Conservation (phyloP, 2,329 filamentous ascomycete species). For the Fulvia fulva region DNA sequence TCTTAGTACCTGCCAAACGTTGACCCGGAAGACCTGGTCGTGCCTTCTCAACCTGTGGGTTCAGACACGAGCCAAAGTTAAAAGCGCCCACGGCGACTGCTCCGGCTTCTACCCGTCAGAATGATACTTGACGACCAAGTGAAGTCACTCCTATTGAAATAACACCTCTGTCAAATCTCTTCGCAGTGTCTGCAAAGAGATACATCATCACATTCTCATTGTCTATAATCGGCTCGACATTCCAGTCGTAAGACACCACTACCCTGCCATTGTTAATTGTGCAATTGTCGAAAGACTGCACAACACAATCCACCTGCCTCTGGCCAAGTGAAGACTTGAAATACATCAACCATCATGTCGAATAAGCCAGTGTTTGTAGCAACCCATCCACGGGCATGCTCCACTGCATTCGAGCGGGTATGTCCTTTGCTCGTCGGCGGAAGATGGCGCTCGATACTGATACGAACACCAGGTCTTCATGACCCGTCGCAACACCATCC, state of each 20-base stretch:
- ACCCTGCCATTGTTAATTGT: neutral
- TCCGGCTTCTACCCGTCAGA: neutral
- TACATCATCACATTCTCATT: conserved; percentile 2
- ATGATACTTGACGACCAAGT: neutral
- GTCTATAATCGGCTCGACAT: conserved; percentile 1
- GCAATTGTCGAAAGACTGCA: neutral
- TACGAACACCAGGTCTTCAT: conserved; percentile 76
- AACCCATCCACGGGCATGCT: conserved; percentile 92
- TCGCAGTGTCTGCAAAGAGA: neutral
- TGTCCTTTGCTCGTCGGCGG: conserved; percentile 28
- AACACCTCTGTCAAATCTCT: neutral
- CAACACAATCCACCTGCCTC: neutral
- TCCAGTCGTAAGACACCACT: neutral
- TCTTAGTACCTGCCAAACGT: neutral
- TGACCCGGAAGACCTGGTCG: neutral
- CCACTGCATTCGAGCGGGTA: conserved; percentile 94
- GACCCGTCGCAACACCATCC: conserved; percentile 77
- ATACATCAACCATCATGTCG: conserved; percentile 52
- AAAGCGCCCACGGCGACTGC: conserved; percentile 1
- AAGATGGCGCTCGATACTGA: neutral
- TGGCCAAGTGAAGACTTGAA: conserved; percentile 8
- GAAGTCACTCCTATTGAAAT: neutral
- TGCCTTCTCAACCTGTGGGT: conserved; percentile 9
- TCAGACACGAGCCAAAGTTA: neutral
- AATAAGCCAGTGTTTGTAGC: conserved; percentile 83